phyloP scores from a whole-genome alignment of 306 rosid genomes.

The Trifolium pratense region DNA sequence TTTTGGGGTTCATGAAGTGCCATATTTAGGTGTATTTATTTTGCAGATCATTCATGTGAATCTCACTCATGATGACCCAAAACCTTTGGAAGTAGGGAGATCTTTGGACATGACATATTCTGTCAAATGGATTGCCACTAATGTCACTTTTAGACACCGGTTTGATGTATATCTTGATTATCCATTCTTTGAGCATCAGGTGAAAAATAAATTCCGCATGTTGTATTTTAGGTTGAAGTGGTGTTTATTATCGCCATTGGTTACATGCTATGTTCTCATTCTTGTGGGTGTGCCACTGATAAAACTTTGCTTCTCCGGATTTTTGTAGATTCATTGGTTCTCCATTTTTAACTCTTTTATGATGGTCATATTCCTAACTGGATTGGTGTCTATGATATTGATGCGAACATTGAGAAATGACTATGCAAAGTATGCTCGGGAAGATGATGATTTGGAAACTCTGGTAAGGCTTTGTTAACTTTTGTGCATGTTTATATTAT shows the following conservation, averaged over 20 bases:
- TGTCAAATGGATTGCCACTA: conserved; percentile 80
- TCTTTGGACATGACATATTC: conserved; percentile 83
- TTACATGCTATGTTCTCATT: conserved; percentile 32
- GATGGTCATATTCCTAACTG: conserved; percentile 99
- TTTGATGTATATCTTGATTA: conserved; percentile 96
- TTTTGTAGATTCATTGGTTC: conserved; percentile 97
- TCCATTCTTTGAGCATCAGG: conserved; percentile 99
- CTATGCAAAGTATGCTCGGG: conserved; percentile 98
- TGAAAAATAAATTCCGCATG: conserved; percentile 40
- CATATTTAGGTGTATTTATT: conserved; percentile 27
- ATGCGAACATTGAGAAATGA: conserved; percentile 99
- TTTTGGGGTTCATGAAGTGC: conserved; percentile 40
- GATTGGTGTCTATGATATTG: conserved; percentile 97
- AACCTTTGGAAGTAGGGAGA: conserved; percentile 71
- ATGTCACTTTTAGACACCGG: conserved; percentile 85
- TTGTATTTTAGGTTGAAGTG: conserved; percentile 30
- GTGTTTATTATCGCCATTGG: conserved; percentile 18
- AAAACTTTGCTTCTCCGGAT: conserved; percentile 36
- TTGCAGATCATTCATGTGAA: conserved; percentile 93
- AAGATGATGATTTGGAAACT: conserved; percentile 96
- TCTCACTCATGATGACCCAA: conserved; percentile 83
- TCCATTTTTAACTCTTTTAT: conserved; percentile 97
- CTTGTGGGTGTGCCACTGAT: conserved; percentile 20
- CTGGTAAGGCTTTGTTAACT: conserved; percentile 60
- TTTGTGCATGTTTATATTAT: too few species aligned